A percentile compares a stretch with the other conserved stretches of the same genome.
Evolutionary conservation across 495 filamentous ascomycete genomes (phyloP).

Genomic region (Hyaloscypha bicolor): DNA sequence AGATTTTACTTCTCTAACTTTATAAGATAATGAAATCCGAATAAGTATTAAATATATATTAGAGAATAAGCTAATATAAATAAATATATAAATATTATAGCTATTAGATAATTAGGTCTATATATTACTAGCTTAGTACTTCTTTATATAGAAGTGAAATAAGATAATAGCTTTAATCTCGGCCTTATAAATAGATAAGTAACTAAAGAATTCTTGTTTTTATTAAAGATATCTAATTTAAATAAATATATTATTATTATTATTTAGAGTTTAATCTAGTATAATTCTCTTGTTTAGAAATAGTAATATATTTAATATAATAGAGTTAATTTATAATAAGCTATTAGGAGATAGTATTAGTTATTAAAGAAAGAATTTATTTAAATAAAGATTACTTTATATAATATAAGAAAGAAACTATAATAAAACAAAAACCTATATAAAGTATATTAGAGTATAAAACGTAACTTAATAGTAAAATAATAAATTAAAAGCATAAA

Average conservation of each 20-base stretch:
- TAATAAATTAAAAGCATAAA: no score
- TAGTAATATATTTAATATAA: no score
- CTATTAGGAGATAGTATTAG: no score
- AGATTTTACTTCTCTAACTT: constrained; percentile 12
- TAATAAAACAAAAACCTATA: no score
- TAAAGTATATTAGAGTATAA: no score
- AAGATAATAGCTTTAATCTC: constrained; percentile 20
- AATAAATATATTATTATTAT: constrained; percentile 18
- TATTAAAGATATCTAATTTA: constrained; percentile 2
- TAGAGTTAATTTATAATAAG: no score
- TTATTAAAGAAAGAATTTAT: no score
- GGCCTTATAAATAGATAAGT: background rate
- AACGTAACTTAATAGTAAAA: no score
- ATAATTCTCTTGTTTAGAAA: no score
- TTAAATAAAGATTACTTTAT: no score
- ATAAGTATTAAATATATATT: constrained; percentile 17
- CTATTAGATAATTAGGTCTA: constrained; percentile 16
- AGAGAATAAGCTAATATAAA: constrained; percentile 5
- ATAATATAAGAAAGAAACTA: no score
- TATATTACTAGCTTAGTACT: constrained; percentile 5
- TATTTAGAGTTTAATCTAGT: constrained; percentile 10
- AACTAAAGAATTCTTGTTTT: constrained; percentile 11
- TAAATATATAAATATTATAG: constrained; percentile 16
- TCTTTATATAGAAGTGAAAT: constrained; percentile 6
- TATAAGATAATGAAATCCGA: constrained; percentile 17